These are phyloP conservation scores for Diaporthe sp. DNA, from an alignment of 2,329 filamentous ascomycete genomes.

Conservation along the genomic window DNA sequence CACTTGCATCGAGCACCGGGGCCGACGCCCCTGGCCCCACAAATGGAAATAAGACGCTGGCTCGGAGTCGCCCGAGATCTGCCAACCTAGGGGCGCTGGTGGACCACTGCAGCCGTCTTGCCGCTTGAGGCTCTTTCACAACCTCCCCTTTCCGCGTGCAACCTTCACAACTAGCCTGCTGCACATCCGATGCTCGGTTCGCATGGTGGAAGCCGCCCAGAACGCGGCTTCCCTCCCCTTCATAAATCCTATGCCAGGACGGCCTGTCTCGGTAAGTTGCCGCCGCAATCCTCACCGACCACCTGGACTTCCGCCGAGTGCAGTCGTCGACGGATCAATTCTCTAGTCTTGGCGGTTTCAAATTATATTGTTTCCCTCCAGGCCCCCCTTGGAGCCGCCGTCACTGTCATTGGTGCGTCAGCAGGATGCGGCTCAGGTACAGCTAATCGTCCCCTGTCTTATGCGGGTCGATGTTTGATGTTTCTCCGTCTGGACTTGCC, in stretches of 20 bases:
- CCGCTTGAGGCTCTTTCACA: conserved; percentile 30
- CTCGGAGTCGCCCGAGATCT: conserved; percentile 41
- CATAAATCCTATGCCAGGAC: background rate
- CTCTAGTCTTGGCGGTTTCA: conserved; percentile 40
- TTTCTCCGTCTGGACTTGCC: conserved; percentile 34
- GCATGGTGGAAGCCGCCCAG: conserved; percentile 5
- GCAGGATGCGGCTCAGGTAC: conserved; percentile 38
- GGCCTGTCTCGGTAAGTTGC: conserved; percentile 11
- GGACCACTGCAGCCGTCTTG: conserved; percentile 25
- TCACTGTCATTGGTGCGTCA: conserved; percentile 34
- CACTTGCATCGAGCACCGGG: conserved; percentile 11
- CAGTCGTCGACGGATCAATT: conserved; percentile 39
- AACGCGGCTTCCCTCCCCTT: background rate
- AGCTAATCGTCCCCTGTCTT: conserved; percentile 33
- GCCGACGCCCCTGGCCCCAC: conserved; percentile 30
- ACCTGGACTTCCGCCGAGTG: background rate
- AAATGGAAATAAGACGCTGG: conserved; percentile 18
- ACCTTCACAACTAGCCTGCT: conserved; percentile 15
- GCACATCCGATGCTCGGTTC: conserved; percentile 19
- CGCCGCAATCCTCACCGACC: conserved; percentile 11
- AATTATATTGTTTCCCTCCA: conserved; percentile 32
- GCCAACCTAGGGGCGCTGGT: conserved; percentile 9
- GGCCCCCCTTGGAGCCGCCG: conserved; percentile 21
- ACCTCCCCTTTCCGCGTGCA: conserved; percentile 4
- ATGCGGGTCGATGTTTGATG: conserved; percentile 39